Conservation (phyloP, 192 early-diverging fungal species). For the Pilaira anomala region DNA sequence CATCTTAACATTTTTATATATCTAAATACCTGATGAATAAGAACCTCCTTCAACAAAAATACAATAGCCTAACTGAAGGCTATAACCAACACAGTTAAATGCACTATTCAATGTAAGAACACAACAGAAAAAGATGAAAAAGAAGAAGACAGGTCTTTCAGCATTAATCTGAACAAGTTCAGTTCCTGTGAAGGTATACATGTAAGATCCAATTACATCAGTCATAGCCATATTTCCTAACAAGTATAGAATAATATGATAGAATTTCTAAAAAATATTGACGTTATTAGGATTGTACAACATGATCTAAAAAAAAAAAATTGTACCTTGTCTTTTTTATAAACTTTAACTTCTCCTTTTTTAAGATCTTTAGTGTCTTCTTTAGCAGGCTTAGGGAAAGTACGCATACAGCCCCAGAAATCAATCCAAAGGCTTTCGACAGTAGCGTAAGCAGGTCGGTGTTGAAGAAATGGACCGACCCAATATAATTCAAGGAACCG, state of each 20-base stretch:
- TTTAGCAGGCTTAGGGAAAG: conserved; percentile 19
- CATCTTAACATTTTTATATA: not conserved
- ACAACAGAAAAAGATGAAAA: not conserved
- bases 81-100: not conserved
- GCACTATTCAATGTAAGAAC: not conserved
- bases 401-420: conserved; percentile 22
- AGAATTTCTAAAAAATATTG: conserved; percentile 8
- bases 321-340: conserved; percentile 8
- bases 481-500: conserved; percentile 23
- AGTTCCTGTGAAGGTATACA: conserved; percentile 4
- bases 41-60: conserved; percentile 3
- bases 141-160: not conserved
- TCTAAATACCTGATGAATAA: conserved; percentile 9
- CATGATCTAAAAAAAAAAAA: not conserved
- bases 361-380: conserved; percentile 14
- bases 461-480: conserved; percentile 14
- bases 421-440: conserved; percentile 12
- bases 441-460: conserved; percentile 10
- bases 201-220: conserved; percentile 6
- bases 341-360: conserved; percentile 20
- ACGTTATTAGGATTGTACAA: not conserved
- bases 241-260: conserved; percentile 5
- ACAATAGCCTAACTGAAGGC: conserved; percentile 1
- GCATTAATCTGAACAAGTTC: not conserved
- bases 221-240: not conserved